Percentiles rank a stretch among this genome's conserved stretches.
Conservation (phyloP, 805 yeast genomes). For the Nakazawaea anatomiae region DNA sequence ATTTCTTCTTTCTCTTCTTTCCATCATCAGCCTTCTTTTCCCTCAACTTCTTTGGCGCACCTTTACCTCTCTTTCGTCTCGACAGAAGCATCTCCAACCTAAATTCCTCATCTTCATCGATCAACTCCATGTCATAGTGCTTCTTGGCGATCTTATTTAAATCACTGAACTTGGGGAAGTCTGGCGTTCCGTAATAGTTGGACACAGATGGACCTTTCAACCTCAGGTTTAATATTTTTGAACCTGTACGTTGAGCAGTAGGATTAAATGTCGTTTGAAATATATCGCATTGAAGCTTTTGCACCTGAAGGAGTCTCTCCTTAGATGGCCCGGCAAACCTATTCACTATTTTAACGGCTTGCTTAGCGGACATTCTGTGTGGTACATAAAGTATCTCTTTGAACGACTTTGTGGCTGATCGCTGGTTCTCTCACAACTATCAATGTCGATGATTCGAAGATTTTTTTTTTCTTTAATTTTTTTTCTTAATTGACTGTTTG, state of each 20-base stretch:
- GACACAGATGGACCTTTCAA: slow-evolving; percentile 69
- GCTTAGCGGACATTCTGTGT: slow-evolving; percentile 8
- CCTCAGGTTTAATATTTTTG: slow-evolving; percentile 61
- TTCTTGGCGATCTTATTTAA: slow-evolving; percentile 43
- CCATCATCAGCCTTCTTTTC: slow-evolving; percentile 35
- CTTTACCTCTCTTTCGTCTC: slow-evolving; percentile 82
- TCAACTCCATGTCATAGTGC: slow-evolving; percentile 41
- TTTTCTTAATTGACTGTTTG: neutral
- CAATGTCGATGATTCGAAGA: neutral
- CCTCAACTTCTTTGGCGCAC: slow-evolving; percentile 72
- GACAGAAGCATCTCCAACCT: slow-evolving; percentile 58
- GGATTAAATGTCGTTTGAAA: slow-evolving; percentile 74
- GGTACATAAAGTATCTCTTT: neutral
- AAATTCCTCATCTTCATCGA: slow-evolving; percentile 65
- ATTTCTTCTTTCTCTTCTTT: slow-evolving; percentile 31
- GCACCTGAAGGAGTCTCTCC: slow-evolving; percentile 48
- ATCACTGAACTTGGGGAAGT: slow-evolving; percentile 58
- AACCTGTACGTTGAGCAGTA: slow-evolving; percentile 57
- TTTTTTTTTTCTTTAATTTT: neutral
- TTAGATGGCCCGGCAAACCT: slow-evolving; percentile 26
- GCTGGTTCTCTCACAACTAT: neutral
- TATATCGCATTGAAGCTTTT: slow-evolving; percentile 56
- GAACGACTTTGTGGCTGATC: no score
- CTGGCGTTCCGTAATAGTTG: slow-evolving; percentile 69
- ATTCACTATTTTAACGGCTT: neutral